Conservation (phyloP, 306 rosid species). For the Biancaea sappan region DNA sequence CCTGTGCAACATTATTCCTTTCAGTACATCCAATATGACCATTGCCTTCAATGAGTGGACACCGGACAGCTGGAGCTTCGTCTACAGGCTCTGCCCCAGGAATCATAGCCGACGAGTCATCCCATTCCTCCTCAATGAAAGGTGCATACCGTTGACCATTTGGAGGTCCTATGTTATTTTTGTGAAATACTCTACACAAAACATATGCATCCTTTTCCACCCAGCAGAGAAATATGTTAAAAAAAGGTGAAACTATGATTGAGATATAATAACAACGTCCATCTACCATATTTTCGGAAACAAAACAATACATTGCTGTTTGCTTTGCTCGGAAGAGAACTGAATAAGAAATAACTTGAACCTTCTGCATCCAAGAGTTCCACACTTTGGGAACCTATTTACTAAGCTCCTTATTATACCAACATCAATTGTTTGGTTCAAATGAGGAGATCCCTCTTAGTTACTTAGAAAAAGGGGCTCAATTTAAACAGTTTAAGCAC, state of each 20-base stretch:
- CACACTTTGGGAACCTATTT: conserved; percentile 36
- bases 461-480: conserved; percentile 24
- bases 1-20: conserved; percentile 45
- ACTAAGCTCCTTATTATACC: conserved; percentile 32
- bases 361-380: conserved; percentile 44
- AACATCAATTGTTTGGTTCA: conserved; percentile 29
- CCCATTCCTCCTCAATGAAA: conserved; percentile 98
- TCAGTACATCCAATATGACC: conserved; percentile 37
- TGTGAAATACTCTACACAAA: conserved; percentile 97
- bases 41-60: conserved; percentile 40
- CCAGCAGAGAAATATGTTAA: conserved; percentile 46
- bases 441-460: conserved; percentile 26
- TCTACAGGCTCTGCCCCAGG: conserved; percentile 60
- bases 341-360: conserved; percentile 35
- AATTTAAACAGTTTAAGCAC: conserved; percentile 30
- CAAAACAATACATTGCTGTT: conserved; percentile 13
- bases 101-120: conserved; percentile 60
- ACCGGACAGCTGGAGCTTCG: conserved; percentile 37
- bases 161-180: conserved; percentile 98
- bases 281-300: conserved; percentile 18
- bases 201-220: conserved; percentile 92
- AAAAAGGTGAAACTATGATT: conserved; percentile 23
- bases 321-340: conserved; percentile 24
- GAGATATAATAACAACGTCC: conserved; percentile 43
- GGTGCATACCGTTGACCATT: conserved; percentile 99